Evolutionary conservation across 257 asterid species (phyloP).

Genomic region (Primulina tabacum): DNA sequence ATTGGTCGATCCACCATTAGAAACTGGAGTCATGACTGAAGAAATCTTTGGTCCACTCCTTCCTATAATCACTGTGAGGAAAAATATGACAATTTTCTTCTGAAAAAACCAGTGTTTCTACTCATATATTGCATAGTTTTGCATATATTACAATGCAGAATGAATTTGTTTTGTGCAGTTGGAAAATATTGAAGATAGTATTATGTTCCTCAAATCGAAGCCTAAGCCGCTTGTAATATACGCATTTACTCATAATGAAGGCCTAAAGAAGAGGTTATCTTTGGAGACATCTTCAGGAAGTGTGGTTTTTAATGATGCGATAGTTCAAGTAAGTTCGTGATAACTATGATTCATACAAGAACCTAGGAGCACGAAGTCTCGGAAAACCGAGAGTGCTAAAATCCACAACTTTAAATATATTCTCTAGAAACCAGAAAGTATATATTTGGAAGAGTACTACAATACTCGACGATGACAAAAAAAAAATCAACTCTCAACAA

Average conservation of each 20-base stretch:
- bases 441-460: no score
- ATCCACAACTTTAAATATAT: no score
- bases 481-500: no score
- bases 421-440: no score
- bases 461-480: no score
- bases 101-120: no score
- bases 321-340: conserved; percentile 55
- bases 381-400: no score
- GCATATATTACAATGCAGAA: neutral
- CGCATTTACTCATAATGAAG: conserved; percentile 38
- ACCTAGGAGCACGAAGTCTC: no score
- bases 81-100: no score
- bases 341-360: no score
- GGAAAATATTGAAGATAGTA: conserved; percentile 57
- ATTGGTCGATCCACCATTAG: conserved; percentile 66
- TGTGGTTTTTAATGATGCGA: conserved; percentile 64
- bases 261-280: conserved; percentile 31
- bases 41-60: conserved; percentile 84
- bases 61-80: conserved; percentile 68
- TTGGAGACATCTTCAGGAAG: conserved; percentile 67
- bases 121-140: no score
- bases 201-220: conserved; percentile 30
- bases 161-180: conserved; percentile 35
- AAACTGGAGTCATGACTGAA: conserved; percentile 64
- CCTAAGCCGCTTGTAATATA: conserved; percentile 41